Conservation (phyloP, 2,329 filamentous ascomycete genomes). For the Alternaria sp. region DNA sequence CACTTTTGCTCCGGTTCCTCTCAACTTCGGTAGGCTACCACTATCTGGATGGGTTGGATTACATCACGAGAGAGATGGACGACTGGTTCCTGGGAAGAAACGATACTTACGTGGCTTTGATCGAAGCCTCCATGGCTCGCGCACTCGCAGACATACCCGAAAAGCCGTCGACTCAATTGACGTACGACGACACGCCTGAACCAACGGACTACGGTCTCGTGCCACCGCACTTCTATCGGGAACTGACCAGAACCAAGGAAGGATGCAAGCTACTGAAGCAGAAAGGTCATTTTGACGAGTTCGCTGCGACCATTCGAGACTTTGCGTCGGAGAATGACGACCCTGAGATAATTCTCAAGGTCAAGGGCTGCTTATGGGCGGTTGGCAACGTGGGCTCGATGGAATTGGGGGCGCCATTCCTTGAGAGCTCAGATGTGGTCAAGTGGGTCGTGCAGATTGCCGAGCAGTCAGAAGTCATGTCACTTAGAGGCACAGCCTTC, state of each 20-base stretch:
- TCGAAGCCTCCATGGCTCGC: conserved; percentile 92
- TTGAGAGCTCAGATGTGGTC: conserved; percentile 89
- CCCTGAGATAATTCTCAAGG: conserved; percentile 82
- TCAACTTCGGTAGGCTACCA: conserved; percentile 98
- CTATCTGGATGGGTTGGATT: conserved; percentile 94
- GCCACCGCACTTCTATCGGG: conserved; percentile 97
- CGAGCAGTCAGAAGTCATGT: conserved; percentile 86
- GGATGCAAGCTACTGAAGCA: conserved; percentile 88
- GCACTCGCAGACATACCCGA: conserved; percentile 72
- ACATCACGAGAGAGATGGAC: conserved; percentile 99
- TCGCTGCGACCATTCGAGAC: conserved; percentile 85
- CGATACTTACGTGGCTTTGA: conserved; percentile 91
- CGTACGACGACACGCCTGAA: conserved; percentile 55
- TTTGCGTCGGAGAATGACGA: conserved; percentile 86
- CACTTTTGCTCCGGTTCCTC: conserved; percentile 86
- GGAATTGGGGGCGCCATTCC: conserved; percentile 93
- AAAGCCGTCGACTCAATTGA: conserved; percentile 57
- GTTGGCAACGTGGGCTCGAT: conserved; percentile 98
- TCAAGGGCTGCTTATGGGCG: conserved; percentile 97
- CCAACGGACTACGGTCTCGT: conserved; percentile 65
- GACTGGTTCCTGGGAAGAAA: conserved; percentile 99
- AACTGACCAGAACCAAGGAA: conserved; percentile 89
- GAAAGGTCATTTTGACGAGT: conserved; percentile 96
- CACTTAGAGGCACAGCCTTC: conserved; percentile 91
- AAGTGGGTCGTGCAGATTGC: conserved; percentile 87